Conservation (phyloP, 805 yeast species). For the Wickerhamiella brachini region DNA sequence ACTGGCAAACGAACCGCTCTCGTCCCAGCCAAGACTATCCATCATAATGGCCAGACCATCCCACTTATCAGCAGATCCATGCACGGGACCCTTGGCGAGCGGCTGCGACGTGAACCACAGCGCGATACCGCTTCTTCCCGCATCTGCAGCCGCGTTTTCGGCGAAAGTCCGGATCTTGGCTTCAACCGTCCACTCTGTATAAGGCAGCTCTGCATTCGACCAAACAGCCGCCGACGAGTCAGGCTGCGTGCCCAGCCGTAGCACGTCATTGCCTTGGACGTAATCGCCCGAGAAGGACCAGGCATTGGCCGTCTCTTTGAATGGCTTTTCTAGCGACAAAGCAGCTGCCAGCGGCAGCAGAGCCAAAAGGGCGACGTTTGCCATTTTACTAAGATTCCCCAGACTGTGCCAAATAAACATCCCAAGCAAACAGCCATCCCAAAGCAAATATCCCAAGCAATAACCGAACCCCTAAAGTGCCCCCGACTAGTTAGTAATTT, state of each 20-base stretch:
- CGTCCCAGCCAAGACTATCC: slow-evolving; percentile 23
- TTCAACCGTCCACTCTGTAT: slow-evolving; percentile 26
- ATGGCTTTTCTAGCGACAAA: not conserved
- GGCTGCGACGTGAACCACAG: slow-evolving; percentile 25
- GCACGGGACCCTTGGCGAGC: slow-evolving; percentile 22
- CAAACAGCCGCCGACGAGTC: slow-evolving; percentile 23
- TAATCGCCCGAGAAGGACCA: not conserved
- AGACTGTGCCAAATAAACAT: not conserved
- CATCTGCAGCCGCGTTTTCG: slow-evolving; percentile 8
- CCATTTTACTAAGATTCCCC: not conserved
- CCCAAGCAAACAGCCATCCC: too few relatives aligned
- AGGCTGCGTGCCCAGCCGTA: slow-evolving; percentile 11
- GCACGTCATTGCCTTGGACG: slow-evolving; percentile 1
- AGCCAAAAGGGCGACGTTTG: not conserved
- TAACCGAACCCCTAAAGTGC: too few relatives aligned
- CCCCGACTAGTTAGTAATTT: not conserved
- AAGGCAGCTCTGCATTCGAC: slow-evolving; percentile 19
- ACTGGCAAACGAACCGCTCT: slow-evolving; percentile 4
- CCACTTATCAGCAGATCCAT: slow-evolving; percentile 27
- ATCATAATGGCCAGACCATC: slow-evolving; percentile 29
- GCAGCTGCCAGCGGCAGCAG: not conserved
- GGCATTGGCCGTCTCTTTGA: not conserved
- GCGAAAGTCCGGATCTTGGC: slow-evolving; percentile 18
- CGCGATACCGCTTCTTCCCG: slow-evolving; percentile 25
- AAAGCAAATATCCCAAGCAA: too few relatives aligned